Evolutionary conservation across 1,284 basidiomycete genomes (phyloP), one percentile per base, ranked within the genome.

Genomic region (Sphaerobolus stellatus): DNA sequence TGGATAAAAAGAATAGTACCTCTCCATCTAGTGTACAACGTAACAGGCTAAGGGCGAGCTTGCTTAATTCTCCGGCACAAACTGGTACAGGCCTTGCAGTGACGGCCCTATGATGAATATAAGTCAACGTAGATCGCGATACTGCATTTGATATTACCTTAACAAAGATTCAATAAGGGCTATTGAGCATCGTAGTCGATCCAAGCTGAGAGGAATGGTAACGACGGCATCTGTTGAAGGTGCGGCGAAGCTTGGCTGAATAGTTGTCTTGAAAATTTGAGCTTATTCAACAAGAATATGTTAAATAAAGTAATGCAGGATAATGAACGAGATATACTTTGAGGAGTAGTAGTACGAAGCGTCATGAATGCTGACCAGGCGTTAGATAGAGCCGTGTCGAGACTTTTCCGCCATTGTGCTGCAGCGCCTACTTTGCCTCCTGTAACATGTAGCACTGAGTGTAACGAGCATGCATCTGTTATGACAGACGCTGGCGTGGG

Each of bases 351-450:
- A 9, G 80, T 80, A 55, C 86, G 73, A 44, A 90, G 56, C 8
- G 73, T 67, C n/a, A 68, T 58, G 61, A 88, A 79, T 8, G 86
- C 77, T 52, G 70, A 73, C 82, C 82, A 87, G 16, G 78, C 80
- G 62, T 85, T 82, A 1, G 70, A 69, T 40, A 91, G 58, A 0
- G 83, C 81, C 41, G 86, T 85, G 45, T 90, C 86, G 24, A 90
- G 56, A 13, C 80, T 79, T 64, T 87, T 90, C 58, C 84, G 77
- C 89, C 89, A 92, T 11, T 85, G 62, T 48, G 71, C 79, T 4
- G 79, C 74, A n/a, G 83, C 82, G 18, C 84, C 86, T 5, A 88
- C 83, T 69, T 90, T 92, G 2, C 90, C 90, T 18, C 88, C 88
- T 1, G 86, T 84, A 29, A 79, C 69, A 67, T 84, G 85, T 5